Conservation (phyloP, 495 filamentous ascomycete species). For the Penicillium dipodomyicola region DNA sequence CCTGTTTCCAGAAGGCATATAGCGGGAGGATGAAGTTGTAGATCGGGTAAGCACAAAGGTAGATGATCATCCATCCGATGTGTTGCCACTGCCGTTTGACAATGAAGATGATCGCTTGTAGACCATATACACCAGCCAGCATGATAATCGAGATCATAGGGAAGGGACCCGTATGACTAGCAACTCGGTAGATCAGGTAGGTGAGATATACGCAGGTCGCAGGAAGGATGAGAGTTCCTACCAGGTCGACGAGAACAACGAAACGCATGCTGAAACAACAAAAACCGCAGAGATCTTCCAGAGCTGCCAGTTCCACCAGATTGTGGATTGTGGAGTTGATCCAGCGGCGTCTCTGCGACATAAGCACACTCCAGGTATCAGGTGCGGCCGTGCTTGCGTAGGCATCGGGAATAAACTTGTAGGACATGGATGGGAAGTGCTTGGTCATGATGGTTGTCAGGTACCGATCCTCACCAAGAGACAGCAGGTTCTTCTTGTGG, state of each 20-base stretch:
- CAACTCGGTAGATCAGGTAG: slow-evolving; percentile 82
- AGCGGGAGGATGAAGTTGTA: slow-evolving; percentile 89
- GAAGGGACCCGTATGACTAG: slow-evolving; percentile 68
- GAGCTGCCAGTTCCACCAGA: slow-evolving; percentile 77
- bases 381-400: slow-evolving; percentile 91
- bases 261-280: slow-evolving; percentile 99
- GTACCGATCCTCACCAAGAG: slow-evolving; percentile 96
- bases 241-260: slow-evolving; percentile 90
- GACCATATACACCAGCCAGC: slow-evolving; percentile 87
- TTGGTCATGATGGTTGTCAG: slow-evolving; percentile 97
- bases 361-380: slow-evolving; percentile 84
- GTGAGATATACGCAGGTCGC: slow-evolving; percentile 86
- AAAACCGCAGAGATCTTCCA: slow-evolving; percentile 95
- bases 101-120: slow-evolving; percentile 95
- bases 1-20: slow-evolving; percentile 99
- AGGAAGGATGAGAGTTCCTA: slow-evolving; percentile 90
- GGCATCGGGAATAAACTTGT: slow-evolving; percentile 92
- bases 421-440: slow-evolving; percentile 91
- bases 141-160: slow-evolving; percentile 85
- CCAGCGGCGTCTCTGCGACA: slow-evolving; percentile 95
- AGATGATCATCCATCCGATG: slow-evolving; percentile 99
- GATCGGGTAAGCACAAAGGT: slow-evolving; percentile 88
- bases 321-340: slow-evolving; percentile 99
- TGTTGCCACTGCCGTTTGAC: slow-evolving; percentile 96
- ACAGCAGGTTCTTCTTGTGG: slow-evolving; percentile 96